Conservation (phyloP, 116 monocot genomes). For the Cymodocea nodosa region DNA sequence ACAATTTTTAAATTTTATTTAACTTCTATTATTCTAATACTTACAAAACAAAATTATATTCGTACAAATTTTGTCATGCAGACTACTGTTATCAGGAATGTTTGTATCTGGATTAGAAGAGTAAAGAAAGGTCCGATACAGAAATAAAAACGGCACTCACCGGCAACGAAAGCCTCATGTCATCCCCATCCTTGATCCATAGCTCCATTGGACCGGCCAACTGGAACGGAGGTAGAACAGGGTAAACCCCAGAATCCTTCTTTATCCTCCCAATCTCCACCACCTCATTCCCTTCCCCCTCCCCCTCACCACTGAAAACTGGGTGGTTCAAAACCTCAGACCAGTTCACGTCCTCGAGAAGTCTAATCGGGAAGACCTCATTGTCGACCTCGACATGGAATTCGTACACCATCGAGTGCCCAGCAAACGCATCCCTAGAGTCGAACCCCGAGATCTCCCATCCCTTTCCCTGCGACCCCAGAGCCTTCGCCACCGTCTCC, state of each 20-base stretch:
- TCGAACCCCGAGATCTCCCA: conserved; percentile 78
- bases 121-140: neutral
- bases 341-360: conserved; percentile 68
- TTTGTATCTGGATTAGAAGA: too few species aligned
- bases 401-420: conserved; percentile 77
- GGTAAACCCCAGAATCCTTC: conserved; percentile 5
- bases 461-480: conserved; percentile 43
- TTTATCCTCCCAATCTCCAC: conserved; percentile 22
- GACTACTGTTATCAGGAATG: too few species aligned
- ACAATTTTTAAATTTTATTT: too few species aligned
- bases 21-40: too few species aligned
- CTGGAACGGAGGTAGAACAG: conserved; percentile 65
- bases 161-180: conserved; percentile 82
- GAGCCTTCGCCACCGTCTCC: conserved; percentile 58
- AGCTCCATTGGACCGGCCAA: conserved; percentile 93
- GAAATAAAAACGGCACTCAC: conserved; percentile 23
- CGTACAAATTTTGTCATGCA: too few species aligned
- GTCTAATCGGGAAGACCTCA: conserved; percentile 66
- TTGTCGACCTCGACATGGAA: conserved; percentile 78
- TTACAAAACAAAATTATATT: too few species aligned
- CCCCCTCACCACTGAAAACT: conserved; percentile 24
- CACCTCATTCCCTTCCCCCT: conserved; percentile 18
- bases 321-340: conserved; percentile 62
- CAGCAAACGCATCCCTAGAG: conserved; percentile 61
- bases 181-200: conserved; percentile 95